These are phyloP conservation scores for Alliaria petiolata DNA, from an alignment of 345 rosid species.

Conservation along the genomic window DNA sequence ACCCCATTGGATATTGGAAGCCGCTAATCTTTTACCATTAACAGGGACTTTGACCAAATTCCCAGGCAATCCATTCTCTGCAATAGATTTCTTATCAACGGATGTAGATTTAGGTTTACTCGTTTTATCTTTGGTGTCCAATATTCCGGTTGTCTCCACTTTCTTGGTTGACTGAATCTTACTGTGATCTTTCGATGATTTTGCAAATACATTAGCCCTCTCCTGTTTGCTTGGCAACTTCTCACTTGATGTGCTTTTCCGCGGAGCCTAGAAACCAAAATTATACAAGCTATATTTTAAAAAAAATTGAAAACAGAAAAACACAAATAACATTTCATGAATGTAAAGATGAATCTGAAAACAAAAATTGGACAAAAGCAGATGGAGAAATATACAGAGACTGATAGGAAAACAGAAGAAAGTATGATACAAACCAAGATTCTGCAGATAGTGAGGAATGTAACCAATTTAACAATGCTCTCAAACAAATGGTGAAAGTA, in stretches of 20 bases:
- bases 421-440: not conserved
- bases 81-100: conserved; percentile 46
- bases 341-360: not conserved
- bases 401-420: not conserved
- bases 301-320: not conserved
- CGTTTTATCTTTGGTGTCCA: conserved; percentile 52
- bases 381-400: not conserved
- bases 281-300: not conserved
- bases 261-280: conserved; percentile 56
- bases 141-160: conserved; percentile 43
- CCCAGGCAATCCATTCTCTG: conserved; percentile 64
- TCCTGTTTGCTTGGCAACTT: conserved; percentile 58
- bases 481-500: not conserved
- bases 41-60: conserved; percentile 75
- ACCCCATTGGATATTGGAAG: conserved; percentile 67
- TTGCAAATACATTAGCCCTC: conserved; percentile 42
- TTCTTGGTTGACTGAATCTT: conserved; percentile 50
- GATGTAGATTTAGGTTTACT: conserved; percentile 41
- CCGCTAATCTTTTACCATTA: conserved; percentile 58
- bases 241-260: conserved; percentile 78
- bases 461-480: not conserved
- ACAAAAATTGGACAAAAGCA: not conserved
- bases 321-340: not conserved
- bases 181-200: conserved; percentile 55
- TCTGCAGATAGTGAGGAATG: not conserved